A percentile compares a stretch with the other conserved stretches of the same genome.
Conservation (phyloP, 345 rosid species). For the Hypericum perforatum region DNA sequence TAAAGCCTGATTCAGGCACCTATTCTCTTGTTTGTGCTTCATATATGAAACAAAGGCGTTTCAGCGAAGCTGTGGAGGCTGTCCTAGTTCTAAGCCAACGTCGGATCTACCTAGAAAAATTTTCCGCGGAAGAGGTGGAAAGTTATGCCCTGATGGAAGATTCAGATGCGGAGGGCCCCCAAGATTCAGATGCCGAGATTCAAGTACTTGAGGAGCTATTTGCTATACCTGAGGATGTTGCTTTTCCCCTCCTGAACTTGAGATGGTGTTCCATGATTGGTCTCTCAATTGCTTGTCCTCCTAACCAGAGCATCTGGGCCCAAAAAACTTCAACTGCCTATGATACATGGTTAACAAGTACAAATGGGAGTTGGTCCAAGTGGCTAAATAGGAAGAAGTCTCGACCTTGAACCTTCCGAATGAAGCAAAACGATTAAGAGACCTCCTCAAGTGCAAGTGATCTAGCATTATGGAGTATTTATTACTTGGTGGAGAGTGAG, state of each 20-base stretch:
- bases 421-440: no score
- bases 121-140: slow-evolving; percentile 26
- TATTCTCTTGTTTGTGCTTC: slow-evolving; percentile 45
- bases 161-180: slow-evolving; percentile 32
- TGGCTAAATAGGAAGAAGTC: no score
- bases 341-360: slow-evolving; percentile 4
- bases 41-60: slow-evolving; percentile 33
- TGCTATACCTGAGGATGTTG: slow-evolving; percentile 29
- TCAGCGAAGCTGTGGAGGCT: slow-evolving; percentile 53
- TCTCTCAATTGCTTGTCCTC: slow-evolving; percentile 44
- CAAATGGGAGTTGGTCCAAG: no score
- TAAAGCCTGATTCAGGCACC: slow-evolving; percentile 65
- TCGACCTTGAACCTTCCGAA: no score
- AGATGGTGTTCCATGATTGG: slow-evolving; percentile 73
- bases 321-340: slow-evolving; percentile 34
- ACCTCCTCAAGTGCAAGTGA: no score
- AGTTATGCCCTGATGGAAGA: slow-evolving; percentile 41
- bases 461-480: no score
- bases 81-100: slow-evolving; percentile 59
- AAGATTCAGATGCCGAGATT: slow-evolving; percentile 47
- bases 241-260: slow-evolving; percentile 47
- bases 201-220: slow-evolving; percentile 36
- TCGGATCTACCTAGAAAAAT: slow-evolving; percentile 30
- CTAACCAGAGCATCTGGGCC: slow-evolving; percentile 52
- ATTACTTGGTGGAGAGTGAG: no score